phyloP scores from a whole-genome alignment of 306 rosid species.

The Myrica gale region DNA sequence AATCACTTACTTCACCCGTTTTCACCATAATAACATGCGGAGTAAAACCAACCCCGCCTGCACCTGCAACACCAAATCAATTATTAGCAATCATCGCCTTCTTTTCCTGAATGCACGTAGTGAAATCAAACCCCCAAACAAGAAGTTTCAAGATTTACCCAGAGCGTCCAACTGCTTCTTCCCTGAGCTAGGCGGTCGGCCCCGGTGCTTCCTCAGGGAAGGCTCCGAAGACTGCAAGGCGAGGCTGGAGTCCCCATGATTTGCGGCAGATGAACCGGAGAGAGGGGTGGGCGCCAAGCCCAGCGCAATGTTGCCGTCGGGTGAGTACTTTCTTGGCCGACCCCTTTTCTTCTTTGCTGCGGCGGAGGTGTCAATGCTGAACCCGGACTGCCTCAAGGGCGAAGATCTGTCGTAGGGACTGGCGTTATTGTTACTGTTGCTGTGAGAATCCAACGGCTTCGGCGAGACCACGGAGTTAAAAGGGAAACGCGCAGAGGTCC shows the following conservation, averaged over 20 bases:
- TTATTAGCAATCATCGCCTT: background rate
- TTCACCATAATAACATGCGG: conserved; percentile 72
- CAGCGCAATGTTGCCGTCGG: conserved; percentile 70
- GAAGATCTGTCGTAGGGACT: conserved; percentile 61
- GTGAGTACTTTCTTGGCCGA: conserved; percentile 75
- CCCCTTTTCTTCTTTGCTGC: conserved; percentile 77
- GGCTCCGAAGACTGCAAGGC: conserved; percentile 54
- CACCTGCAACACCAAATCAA: conserved; percentile 44
- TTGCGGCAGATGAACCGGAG: conserved; percentile 39
- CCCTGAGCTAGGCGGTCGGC: conserved; percentile 79
- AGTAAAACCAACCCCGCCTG: conserved; percentile 53
- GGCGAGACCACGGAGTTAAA: conserved; percentile 44
- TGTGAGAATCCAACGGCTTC: conserved; percentile 43
- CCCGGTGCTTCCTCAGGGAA: conserved; percentile 57
- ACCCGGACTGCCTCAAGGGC: conserved; percentile 40
- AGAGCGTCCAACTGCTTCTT: conserved; percentile 61
- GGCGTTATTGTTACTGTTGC: background rate
- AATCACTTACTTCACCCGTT: conserved; percentile 62
- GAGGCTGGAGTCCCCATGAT: conserved; percentile 50
- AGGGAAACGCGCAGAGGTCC: conserved; percentile 54
- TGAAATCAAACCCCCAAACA: background rate
- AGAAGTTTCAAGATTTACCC: conserved; percentile 37
- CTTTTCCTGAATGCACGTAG: background rate
- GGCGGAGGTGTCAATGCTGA: conserved; percentile 37
- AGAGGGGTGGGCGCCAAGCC: conserved; percentile 52